phyloP scores from a whole-genome alignment of 2,329 filamentous ascomycete species.

The Penicillium sumatraense region DNA sequence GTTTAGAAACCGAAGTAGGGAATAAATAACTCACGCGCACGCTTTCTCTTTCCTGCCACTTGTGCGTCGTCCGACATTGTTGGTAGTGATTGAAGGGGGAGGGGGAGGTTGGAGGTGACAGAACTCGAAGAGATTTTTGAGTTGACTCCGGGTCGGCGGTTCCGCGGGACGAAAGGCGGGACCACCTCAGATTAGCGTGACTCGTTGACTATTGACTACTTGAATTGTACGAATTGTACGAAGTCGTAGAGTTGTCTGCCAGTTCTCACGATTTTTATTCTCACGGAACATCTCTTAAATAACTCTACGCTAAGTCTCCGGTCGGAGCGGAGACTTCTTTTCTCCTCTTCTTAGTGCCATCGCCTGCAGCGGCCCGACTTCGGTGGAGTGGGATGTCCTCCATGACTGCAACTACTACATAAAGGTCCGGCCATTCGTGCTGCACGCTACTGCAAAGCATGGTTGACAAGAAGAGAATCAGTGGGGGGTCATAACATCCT shows the following conservation, averaged over 20 bases:
- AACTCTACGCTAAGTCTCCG: background rate
- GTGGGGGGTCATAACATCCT: background rate
- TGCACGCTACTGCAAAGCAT: slow-evolving; percentile 12
- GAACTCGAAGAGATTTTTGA: slow-evolving; percentile 27
- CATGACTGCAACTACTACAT: background rate
- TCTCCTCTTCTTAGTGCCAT: background rate
- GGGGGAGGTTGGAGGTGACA: background rate
- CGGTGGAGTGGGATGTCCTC: slow-evolving; percentile 7
- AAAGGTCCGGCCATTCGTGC: slow-evolving; percentile 7
- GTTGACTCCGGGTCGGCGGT: slow-evolving; percentile 10
- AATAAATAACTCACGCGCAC: slow-evolving; percentile 40
- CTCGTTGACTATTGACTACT: background rate
- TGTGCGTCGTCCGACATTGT: slow-evolving; percentile 40
- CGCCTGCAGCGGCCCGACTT: slow-evolving; percentile 11
- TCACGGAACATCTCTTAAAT: no score
- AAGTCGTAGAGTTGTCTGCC: no score
- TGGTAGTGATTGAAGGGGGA: slow-evolving; percentile 10
- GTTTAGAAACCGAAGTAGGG: background rate
- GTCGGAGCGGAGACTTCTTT: slow-evolving; percentile 11
- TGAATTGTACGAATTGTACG: background rate
- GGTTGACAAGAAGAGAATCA: background rate
- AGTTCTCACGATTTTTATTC: no score
- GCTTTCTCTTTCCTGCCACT: slow-evolving; percentile 43
- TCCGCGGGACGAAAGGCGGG: slow-evolving; percentile 24
- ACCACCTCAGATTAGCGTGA: slow-evolving; percentile 2